Conservation (phyloP, 495 filamentous ascomycete genomes). For the Aspergillus diversus region DNA sequence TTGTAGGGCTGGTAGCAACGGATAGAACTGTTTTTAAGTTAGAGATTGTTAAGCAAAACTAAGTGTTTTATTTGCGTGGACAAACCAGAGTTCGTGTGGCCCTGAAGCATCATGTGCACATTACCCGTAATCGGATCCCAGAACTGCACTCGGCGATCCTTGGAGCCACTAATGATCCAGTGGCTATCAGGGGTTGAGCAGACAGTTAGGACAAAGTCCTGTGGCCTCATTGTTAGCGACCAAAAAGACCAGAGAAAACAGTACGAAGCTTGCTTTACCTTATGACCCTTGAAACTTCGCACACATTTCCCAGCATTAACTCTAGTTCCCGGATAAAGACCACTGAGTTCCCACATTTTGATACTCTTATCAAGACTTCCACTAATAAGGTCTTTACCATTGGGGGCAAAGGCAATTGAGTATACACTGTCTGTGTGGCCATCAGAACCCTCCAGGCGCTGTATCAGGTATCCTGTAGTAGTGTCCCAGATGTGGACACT, state of each 20-base stretch:
- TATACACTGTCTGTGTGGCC: constrained; percentile 92
- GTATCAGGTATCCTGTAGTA: constrained; percentile 74
- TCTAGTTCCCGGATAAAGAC: constrained; percentile 63
- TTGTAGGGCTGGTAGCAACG: constrained; percentile 81
- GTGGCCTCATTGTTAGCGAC: not conserved
- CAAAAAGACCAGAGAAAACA: constrained; percentile 1
- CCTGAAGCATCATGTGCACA: constrained; percentile 90
- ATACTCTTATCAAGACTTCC: constrained; percentile 92
- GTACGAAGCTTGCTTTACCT: constrained; percentile 57
- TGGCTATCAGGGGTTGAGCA: constrained; percentile 83
- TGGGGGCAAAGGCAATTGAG: constrained; percentile 86
- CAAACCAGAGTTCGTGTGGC: constrained; percentile 85
- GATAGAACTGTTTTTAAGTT: constrained; percentile 68
- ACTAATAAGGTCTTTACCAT: constrained; percentile 83
- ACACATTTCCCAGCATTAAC: constrained; percentile 80
- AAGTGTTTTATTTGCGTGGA: constrained; percentile 11
- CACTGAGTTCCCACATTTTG: constrained; percentile 89
- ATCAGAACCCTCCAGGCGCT: constrained; percentile 81
- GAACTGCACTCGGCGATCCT: constrained; percentile 90
- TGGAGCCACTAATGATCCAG: constrained; percentile 91
- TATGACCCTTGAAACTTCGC: constrained; percentile 89
- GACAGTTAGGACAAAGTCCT: constrained; percentile 92
- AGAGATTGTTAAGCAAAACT: constrained; percentile 7
- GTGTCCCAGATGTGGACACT: constrained; percentile 90
- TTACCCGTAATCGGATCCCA: constrained; percentile 88